Evolutionary conservation across 1,284 basidiomycete species (phyloP).

Genomic region (Apiotrichum porosum): DNA sequence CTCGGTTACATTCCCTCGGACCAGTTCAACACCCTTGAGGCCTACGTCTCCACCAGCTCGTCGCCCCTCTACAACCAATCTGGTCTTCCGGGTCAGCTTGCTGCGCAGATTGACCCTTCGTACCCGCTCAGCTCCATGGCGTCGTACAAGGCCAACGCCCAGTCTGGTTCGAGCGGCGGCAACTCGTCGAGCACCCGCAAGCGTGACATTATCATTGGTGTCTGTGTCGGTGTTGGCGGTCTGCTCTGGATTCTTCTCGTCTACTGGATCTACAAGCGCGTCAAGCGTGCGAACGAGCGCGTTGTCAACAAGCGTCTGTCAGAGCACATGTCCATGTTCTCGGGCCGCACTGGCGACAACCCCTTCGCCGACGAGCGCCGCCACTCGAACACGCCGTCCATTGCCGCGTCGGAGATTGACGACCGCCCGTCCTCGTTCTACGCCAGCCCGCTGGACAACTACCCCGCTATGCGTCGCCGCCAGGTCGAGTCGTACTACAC

Average conservation of each 20-base stretch:
- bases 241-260: slow-evolving; percentile 45
- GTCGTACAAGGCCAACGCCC: not conserved
- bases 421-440: slow-evolving; percentile 49
- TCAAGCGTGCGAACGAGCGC: slow-evolving; percentile 46
- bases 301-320: slow-evolving; percentile 47
- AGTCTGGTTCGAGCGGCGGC: not conserved
- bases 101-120: slow-evolving; percentile 46
- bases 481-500: slow-evolving; percentile 21
- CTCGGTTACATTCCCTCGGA: slow-evolving; percentile 46
- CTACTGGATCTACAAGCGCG: slow-evolving; percentile 48
- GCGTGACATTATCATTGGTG: slow-evolving; percentile 48
- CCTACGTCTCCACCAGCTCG: slow-evolving; percentile 23
- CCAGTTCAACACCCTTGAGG: slow-evolving; percentile 43
- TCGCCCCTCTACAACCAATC: slow-evolving; percentile 47
- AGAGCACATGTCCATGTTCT: slow-evolving; percentile 49
- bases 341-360: slow-evolving; percentile 20
- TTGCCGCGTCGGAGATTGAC: slow-evolving; percentile 47
- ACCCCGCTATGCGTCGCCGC: slow-evolving; percentile 32
- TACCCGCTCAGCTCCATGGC: slow-evolving; percentile 26
- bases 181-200: slow-evolving; percentile 21
- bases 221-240: slow-evolving; percentile 47
- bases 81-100: slow-evolving; percentile 46
- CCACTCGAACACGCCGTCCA: slow-evolving; percentile 33
- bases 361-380: slow-evolving; percentile 25
- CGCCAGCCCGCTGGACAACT: slow-evolving; percentile 47